Evolutionary conservation across 805 yeast genomes (phyloP).

Genomic region (Candida ascalaphidarum): DNA sequence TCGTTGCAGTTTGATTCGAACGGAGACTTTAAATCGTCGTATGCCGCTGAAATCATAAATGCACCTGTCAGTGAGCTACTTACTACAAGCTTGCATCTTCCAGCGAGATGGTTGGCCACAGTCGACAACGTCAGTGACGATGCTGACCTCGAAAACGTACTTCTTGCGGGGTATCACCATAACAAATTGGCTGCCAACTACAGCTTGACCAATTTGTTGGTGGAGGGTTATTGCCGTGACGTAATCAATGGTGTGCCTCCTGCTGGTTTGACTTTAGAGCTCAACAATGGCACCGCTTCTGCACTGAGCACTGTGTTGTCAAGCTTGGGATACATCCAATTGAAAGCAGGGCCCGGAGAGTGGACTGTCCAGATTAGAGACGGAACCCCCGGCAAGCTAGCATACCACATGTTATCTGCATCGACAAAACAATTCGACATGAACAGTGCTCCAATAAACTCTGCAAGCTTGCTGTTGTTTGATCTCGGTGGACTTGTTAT

Average conservation of each 20-base stretch:
- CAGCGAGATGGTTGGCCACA: constrained; percentile 59
- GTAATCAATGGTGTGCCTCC: constrained; percentile 30
- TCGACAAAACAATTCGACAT: constrained; percentile 31
- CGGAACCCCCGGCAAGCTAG: constrained; percentile 28
- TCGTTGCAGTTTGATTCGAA: constrained; percentile 17
- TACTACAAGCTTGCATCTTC: constrained; percentile 49
- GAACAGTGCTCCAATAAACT: constrained; percentile 13
- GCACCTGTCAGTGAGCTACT: constrained; percentile 45
- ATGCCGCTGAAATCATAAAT: no score
- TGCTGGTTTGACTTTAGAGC: constrained; percentile 42
- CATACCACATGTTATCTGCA: constrained; percentile 27
- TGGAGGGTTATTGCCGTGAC: constrained; percentile 67
- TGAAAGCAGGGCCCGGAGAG: constrained; percentile 63
- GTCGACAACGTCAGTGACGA: constrained; percentile 32
- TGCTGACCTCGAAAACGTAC: constrained; percentile 57
- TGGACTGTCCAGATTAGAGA: constrained; percentile 50
- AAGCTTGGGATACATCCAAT: constrained; percentile 76
- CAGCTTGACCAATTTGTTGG: constrained; percentile 42
- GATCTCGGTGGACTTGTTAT: constrained; percentile 39
- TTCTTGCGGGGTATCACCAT: constrained; percentile 27
- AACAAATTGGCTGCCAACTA: constrained; percentile 27
- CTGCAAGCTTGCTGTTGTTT: constrained; percentile 23
- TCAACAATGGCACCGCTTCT: constrained; percentile 9
- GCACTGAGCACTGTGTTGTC: constrained; percentile 69
- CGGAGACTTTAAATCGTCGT: constrained; percentile 14